Percentiles rank a stretch among this genome's conserved stretches.
Conservation (phyloP, 2,329 filamentous ascomycete genomes). For the Sporothrix schenckii region DNA sequence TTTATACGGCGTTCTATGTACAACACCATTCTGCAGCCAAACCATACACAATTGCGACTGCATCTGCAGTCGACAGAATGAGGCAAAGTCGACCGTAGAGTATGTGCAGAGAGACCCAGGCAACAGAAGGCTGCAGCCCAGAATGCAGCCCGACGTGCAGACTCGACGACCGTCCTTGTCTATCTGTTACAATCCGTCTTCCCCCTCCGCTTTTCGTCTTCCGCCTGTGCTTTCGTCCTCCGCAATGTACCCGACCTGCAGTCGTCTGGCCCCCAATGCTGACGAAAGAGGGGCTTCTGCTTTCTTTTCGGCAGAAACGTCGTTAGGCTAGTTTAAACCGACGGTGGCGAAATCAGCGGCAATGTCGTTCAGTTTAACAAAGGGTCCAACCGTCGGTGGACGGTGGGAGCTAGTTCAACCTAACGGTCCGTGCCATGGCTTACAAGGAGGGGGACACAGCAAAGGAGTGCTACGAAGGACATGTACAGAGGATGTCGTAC, state of each 20-base stretch:
- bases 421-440: slow-evolving; percentile 23
- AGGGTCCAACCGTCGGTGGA: background rate
- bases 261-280: background rate
- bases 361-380: background rate
- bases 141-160: too few species aligned
- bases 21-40: background rate
- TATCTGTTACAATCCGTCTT: background rate
- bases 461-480: too few species aligned
- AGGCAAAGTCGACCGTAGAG: background rate
- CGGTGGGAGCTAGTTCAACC: background rate
- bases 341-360: background rate
- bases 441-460: slow-evolving; percentile 7
- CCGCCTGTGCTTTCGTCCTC: too few species aligned
- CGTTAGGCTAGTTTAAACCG: background rate
- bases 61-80: background rate
- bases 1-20: background rate
- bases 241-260: too few species aligned
- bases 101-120: too few species aligned
- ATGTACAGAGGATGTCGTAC: too few species aligned
- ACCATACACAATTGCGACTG: background rate
- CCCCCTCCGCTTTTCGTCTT: too few species aligned
- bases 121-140: too few species aligned
- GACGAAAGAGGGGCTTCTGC: too few species aligned
- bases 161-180: background rate
- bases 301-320: background rate